Evolutionary conservation across 441 rosid genomes (phyloP).

Genomic region (Adansonia grandidieri): DNA sequence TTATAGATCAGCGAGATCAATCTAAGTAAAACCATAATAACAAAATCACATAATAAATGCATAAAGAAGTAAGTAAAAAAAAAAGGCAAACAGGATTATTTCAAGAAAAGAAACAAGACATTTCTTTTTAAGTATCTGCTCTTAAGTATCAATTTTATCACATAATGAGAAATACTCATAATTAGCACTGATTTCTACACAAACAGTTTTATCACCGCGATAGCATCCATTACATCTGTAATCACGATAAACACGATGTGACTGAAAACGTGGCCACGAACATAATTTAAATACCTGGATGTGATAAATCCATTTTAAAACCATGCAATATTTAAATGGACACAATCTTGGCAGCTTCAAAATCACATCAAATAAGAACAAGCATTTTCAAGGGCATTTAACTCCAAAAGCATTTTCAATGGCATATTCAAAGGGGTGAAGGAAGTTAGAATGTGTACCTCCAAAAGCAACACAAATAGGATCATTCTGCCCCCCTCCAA

Average conservation of each 20-base stretch:
- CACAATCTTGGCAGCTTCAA: not conserved
- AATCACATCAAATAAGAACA: not conserved
- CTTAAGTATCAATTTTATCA: not conserved
- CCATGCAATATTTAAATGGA: not conserved
- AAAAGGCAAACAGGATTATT: not conserved
- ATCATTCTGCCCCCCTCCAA: slow-evolving; percentile 99
- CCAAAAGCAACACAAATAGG: slow-evolving; percentile 98
- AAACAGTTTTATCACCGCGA: too few species aligned
- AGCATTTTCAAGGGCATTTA: not conserved
- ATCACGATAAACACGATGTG: too few species aligned
- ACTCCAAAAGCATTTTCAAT: too few species aligned
- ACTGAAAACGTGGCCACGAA: too few species aligned
- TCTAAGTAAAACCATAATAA: slow-evolving; percentile 1
- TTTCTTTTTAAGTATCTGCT: not conserved
- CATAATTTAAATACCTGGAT: too few species aligned
- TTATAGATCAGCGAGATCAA: not conserved
- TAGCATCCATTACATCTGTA: too few species aligned
- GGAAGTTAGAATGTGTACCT: slow-evolving; percentile 49
- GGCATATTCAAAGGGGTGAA: not conserved
- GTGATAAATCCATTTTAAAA: slow-evolving; percentile 13
- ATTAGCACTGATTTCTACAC: not conserved
- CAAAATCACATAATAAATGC: slow-evolving; percentile 1
- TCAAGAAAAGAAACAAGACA: not conserved
- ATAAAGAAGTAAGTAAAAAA: not conserved
- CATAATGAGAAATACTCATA: not conserved